A percentile compares a stretch with the other conserved stretches of the same genome.
Conservation (phyloP, 2,329 filamentous ascomycete genomes). For the Nigrospora osmanthi region DNA sequence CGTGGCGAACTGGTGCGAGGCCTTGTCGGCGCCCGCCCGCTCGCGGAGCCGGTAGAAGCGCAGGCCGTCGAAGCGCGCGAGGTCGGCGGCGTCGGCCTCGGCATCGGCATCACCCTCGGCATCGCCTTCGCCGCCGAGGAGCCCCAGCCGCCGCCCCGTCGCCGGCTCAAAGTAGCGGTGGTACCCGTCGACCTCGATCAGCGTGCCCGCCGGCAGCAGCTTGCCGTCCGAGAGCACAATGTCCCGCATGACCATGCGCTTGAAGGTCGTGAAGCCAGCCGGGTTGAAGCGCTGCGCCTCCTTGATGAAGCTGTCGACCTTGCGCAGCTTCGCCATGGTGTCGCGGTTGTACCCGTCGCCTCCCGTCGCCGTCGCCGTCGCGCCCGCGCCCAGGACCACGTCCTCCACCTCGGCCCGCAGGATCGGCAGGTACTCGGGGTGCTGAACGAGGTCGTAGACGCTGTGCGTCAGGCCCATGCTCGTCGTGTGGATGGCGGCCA, state of each 20-base stretch:
- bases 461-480: not conserved
- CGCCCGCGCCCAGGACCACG: not conserved
- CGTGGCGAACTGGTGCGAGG: slow-evolving; percentile 31
- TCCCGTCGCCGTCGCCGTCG: slow-evolving; percentile 7
- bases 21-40: slow-evolving; percentile 6
- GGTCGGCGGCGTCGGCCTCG: no score
- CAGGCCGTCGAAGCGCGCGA: slow-evolving; percentile 20
- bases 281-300: slow-evolving; percentile 4
- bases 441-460: not conserved
- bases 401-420: not conserved
- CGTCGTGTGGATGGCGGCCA: slow-evolving; percentile 1
- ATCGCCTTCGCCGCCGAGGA: not conserved
- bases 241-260: not conserved
- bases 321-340: slow-evolving; percentile 7
- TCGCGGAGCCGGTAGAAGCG: slow-evolving; percentile 25
- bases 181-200: not conserved
- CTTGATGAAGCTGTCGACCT: slow-evolving; percentile 11
- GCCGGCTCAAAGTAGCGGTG: not conserved
- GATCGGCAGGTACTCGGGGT: slow-evolving; percentile 1
- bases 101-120: not conserved
- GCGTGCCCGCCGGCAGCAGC: not conserved
- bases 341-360: slow-evolving; percentile 5
- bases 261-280: slow-evolving; percentile 1
- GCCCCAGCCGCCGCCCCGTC: not conserved
- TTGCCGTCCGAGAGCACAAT: not conserved